Percentiles rank a stretch among this genome's conserved stretches.
Evolutionary conservation across 177 flowering plant genomes (phyloP).

Genomic region (Vitis hybrid): DNA sequence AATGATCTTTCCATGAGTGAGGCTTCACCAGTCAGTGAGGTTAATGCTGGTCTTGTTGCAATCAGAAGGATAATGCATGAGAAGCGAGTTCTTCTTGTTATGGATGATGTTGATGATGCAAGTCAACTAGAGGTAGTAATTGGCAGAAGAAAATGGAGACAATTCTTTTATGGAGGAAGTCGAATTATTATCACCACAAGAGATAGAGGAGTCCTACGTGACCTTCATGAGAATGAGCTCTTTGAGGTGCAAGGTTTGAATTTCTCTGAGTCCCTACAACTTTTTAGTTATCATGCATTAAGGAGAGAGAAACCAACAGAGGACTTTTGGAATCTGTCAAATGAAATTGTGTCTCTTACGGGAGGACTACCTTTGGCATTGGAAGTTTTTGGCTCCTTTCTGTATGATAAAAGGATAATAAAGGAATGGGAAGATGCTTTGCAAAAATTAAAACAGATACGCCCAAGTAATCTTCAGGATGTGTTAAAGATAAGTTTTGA

Average conservation of each 20-base stretch:
- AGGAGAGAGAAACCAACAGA: constrained; percentile 31
- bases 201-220: constrained; percentile 11
- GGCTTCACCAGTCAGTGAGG: background rate
- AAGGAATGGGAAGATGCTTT: constrained; percentile 40
- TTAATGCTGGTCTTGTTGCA: background rate
- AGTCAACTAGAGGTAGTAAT: constrained; percentile 28
- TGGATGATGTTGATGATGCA: constrained; percentile 48
- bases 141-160: constrained; percentile 20
- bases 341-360: constrained; percentile 26
- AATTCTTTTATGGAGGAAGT: constrained; percentile 43
- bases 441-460: constrained; percentile 34
- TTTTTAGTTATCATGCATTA: constrained; percentile 47
- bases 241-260: constrained; percentile 29
- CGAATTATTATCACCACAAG: constrained; percentile 49
- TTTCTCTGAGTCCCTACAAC: constrained; percentile 26
- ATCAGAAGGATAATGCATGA: constrained; percentile 17
- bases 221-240: background rate
- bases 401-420: constrained; percentile 27
- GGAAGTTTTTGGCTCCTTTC: constrained; percentile 48
- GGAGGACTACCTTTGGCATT: constrained; percentile 54
- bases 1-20: constrained; percentile 17
- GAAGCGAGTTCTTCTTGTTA: constrained; percentile 34
- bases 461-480: constrained; percentile 26
- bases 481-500: constrained; percentile 44
- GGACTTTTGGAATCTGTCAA: constrained; percentile 16